These are phyloP conservation scores for Zymoseptoria brevis DNA, from an alignment of 2,329 filamentous ascomycete species.

Conservation along the genomic window DNA sequence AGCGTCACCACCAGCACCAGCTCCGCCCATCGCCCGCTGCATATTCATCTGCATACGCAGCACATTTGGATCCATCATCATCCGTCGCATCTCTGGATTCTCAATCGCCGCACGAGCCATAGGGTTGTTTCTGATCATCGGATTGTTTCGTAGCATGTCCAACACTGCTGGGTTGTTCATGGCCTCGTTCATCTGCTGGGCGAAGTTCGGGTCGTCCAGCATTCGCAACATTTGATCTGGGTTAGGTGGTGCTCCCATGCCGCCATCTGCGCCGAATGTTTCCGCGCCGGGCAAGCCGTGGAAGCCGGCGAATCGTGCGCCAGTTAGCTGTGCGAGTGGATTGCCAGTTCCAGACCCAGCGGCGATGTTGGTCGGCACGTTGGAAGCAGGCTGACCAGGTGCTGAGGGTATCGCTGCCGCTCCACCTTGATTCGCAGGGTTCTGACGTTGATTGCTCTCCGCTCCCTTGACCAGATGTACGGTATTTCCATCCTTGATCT, in stretches of 20 bases:
- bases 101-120: slow-evolving; percentile 80
- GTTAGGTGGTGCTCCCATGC: slow-evolving; percentile 81
- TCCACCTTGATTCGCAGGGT: slow-evolving; percentile 44
- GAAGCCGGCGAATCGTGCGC: slow-evolving; percentile 87
- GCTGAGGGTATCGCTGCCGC: slow-evolving; percentile 30
- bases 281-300: slow-evolving; percentile 79
- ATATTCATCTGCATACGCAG: slow-evolving; percentile 76
- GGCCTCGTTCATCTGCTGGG: slow-evolving; percentile 84
- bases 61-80: slow-evolving; percentile 86
- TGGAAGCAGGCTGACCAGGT: slow-evolving; percentile 46
- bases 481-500: slow-evolving; percentile 93
- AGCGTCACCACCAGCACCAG: slow-evolving; percentile 38
- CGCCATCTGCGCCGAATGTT: slow-evolving; percentile 88
- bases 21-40: slow-evolving; percentile 56
- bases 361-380: slow-evolving; percentile 68
- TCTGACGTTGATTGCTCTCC: slow-evolving; percentile 67
- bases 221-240: slow-evolving; percentile 75
- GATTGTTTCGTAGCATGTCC: slow-evolving; percentile 61
- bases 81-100: slow-evolving; percentile 78
- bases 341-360: slow-evolving; percentile 75
- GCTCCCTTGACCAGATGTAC: slow-evolving; percentile 96
- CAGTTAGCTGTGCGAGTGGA: slow-evolving; percentile 80
- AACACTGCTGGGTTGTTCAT: slow-evolving; percentile 92
- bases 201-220: slow-evolving; percentile 80
- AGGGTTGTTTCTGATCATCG: slow-evolving; percentile 80